Evolutionary conservation across 768 basidiomycete genomes (phyloP).

Genomic region (Pleurotus pulmonarius): DNA sequence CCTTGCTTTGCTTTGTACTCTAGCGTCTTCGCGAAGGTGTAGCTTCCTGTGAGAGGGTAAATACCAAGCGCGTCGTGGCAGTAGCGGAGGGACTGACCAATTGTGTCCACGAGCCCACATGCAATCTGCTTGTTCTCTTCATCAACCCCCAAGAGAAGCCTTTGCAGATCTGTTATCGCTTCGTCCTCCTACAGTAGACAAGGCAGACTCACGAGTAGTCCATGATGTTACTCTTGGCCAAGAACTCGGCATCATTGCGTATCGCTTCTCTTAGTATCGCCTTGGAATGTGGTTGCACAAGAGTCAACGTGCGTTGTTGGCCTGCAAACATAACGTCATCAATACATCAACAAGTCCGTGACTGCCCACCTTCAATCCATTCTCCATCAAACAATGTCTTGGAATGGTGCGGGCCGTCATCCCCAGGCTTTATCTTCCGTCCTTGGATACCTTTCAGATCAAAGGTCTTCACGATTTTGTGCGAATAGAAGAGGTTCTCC

Average conservation of each 20-base stretch:
- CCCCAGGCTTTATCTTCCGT: constrained; percentile 56
- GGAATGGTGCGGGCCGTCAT: constrained; percentile 28
- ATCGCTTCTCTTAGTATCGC: constrained; percentile 67
- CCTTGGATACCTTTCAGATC: constrained; percentile 85
- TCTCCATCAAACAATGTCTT: constrained; percentile 78
- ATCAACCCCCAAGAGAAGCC: constrained; percentile 69
- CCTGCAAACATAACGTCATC: constrained; percentile 28
- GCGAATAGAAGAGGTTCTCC: constrained; percentile 80
- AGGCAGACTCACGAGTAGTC: constrained; percentile 69
- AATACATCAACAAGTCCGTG: not conserved
- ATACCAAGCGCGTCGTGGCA: not conserved
- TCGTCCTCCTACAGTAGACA: not conserved
- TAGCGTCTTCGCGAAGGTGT: constrained; percentile 81
- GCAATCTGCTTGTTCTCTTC: constrained; percentile 61
- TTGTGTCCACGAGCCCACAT: constrained; percentile 82
- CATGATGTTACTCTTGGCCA: constrained; percentile 78
- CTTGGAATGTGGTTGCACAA: constrained; percentile 73
- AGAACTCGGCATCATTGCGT: constrained; percentile 66
- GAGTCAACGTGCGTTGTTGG: constrained; percentile 59
- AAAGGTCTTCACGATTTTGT: constrained; percentile 65
- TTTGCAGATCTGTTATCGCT: constrained; percentile 23
- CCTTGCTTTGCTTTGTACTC: constrained; percentile 85
- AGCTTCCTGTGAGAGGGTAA: constrained; percentile 51
- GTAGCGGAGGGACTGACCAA: constrained; percentile 39
- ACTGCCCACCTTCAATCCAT: constrained; percentile 69